Evolutionary conservation across 371 early-diverging fungal genomes (phyloP).

Genomic region (Rhizopus microsporus): DNA sequence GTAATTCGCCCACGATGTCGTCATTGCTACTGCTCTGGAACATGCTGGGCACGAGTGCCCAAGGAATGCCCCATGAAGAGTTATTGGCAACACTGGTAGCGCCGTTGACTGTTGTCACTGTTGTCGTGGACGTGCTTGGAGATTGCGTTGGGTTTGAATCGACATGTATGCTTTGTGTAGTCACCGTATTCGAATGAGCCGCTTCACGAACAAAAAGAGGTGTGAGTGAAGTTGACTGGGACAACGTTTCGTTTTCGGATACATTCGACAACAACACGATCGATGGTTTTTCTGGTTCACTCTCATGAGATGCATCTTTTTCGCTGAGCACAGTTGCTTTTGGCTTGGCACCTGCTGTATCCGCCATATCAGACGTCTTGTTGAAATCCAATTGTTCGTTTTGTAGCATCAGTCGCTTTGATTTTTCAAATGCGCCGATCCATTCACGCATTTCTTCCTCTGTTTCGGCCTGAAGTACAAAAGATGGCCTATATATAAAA

Average conservation of each 20-base stretch:
- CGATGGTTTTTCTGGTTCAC: constrained; percentile 11
- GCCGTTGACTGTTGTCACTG: background rate
- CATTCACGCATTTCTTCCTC: constrained; percentile 60
- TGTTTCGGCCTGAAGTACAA: constrained; percentile 62
- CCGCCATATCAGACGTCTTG: background rate
- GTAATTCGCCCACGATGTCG: background rate
- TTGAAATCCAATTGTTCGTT: background rate
- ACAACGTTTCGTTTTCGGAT: constrained; percentile 26
- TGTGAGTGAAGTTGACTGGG: constrained; percentile 44
- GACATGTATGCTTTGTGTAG: background rate
- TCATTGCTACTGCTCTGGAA: constrained; percentile 12
- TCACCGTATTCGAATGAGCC: constrained; percentile 13
- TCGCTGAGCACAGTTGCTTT: background rate
- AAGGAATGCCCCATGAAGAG: constrained; percentile 51
- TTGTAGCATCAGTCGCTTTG: constrained; percentile 29
- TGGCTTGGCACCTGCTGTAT: background rate
- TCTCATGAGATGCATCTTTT: background rate
- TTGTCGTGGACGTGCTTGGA: background rate
- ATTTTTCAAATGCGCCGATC: constrained; percentile 57
- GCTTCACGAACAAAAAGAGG: constrained; percentile 46
- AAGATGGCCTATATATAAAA: constrained; percentile 17
- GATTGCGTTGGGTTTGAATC: background rate
- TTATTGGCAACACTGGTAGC: background rate
- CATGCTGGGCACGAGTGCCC: constrained; percentile 49
- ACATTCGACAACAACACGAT: constrained; percentile 43